A percentile compares a stretch with the other conserved stretches of the same genome.
Evolutionary conservation across 2,329 filamentous ascomycete species (phyloP).

Genomic region (Fusarium algeriense): DNA sequence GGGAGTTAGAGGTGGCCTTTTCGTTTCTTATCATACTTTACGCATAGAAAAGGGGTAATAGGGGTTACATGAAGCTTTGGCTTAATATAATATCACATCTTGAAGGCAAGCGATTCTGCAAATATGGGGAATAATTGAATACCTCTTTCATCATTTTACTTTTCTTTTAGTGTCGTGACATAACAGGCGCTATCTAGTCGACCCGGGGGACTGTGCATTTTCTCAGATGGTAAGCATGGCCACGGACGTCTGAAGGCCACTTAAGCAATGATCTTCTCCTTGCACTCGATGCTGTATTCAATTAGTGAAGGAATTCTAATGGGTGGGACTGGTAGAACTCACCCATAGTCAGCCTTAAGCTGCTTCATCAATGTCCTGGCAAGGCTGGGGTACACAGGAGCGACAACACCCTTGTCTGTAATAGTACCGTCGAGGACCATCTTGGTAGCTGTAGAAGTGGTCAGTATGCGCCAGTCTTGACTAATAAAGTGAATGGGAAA

Average conservation of each 20-base stretch:
- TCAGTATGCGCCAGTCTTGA: neutral
- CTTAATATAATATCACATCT: constrained; percentile 31
- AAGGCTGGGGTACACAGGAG: constrained; percentile 79
- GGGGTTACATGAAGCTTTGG: constrained; percentile 5
- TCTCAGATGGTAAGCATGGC: neutral
- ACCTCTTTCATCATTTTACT: constrained; percentile 16
- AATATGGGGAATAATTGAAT: neutral
- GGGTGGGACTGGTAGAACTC: neutral
- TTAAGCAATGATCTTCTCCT: constrained; percentile 36
- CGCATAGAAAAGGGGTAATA: constrained; percentile 32
- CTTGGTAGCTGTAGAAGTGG: constrained; percentile 66
- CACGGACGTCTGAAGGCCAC: neutral
- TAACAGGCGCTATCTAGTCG: neutral
- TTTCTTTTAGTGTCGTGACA: constrained; percentile 13
- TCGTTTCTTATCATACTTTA: constrained; percentile 6
- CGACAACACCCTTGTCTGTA: constrained; percentile 78
- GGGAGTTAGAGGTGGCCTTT: neutral
- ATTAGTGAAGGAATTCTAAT: neutral
- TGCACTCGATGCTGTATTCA: constrained; percentile 22
- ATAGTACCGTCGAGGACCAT: constrained; percentile 82
- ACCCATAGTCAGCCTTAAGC: constrained; percentile 79
- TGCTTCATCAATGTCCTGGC: constrained; percentile 81
- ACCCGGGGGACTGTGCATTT: neutral
- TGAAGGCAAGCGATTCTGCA: neutral
- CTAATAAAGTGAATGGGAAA: neutral